These are phyloP conservation scores for Naganishia cerealis DNA, from an alignment of 1,284 basidiomycete genomes.

Conservation along the genomic window DNA sequence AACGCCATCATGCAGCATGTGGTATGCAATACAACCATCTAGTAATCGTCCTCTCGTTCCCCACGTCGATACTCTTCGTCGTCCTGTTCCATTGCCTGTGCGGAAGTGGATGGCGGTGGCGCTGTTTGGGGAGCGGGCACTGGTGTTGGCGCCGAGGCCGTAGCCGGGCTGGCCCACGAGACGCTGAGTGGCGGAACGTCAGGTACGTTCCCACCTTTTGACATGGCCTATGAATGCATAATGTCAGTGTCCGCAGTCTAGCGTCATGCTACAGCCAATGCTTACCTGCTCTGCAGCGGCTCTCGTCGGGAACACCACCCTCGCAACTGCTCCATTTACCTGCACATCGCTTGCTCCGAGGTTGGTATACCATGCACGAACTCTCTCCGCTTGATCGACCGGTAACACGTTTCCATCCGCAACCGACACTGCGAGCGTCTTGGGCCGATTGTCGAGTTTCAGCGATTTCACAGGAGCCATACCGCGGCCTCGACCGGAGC, in stretches of 20 bases:
- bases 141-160: background rate
- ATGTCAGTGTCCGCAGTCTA: background rate
- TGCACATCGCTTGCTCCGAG: constrained; percentile 36
- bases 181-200: background rate
- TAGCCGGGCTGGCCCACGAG: background rate
- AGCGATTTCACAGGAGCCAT: constrained; percentile 57
- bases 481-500: constrained; percentile 67
- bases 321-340: constrained; percentile 36
- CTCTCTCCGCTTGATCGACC: constrained; percentile 63
- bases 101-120: background rate
- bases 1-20: background rate
- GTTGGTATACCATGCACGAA: constrained; percentile 66
- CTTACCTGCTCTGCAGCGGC: constrained; percentile 52
- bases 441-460: constrained; percentile 87
- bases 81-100: background rate
- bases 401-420: constrained; percentile 55
- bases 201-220: background rate
- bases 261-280: background rate
- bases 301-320: constrained; percentile 47
- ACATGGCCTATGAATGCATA: background rate
- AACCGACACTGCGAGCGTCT: constrained; percentile 73
- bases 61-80: constrained; percentile 2
- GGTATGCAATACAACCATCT: background rate
- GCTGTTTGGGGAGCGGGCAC: background rate
- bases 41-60: constrained; percentile 1